phyloP scores from a whole-genome alignment of 805 yeast species.

The Grigorovia transvaalensis region DNA sequence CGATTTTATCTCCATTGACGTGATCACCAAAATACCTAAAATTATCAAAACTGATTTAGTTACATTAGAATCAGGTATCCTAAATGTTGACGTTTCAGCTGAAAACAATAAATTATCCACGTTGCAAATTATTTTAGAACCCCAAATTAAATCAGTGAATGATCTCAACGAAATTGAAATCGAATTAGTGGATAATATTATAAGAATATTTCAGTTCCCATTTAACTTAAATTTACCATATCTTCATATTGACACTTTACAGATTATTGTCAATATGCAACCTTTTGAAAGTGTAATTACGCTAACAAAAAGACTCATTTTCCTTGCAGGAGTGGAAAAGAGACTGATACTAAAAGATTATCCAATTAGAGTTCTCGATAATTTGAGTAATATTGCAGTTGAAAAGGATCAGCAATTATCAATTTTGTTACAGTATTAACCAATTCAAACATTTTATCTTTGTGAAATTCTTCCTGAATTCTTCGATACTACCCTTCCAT shows the following conservation, averaged over 20 bases:
- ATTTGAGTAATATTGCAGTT: background rate
- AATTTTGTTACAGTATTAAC: background rate
- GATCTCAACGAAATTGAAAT: background rate
- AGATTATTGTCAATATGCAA: background rate
- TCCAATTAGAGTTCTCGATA: background rate
- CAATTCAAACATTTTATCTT: too few species aligned
- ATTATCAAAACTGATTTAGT: slow-evolving; percentile 8
- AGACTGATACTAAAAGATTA: background rate
- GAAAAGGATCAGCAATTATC: background rate
- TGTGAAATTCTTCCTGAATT: too few species aligned
- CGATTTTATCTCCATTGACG: slow-evolving; percentile 6
- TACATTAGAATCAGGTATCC: slow-evolving; percentile 4
- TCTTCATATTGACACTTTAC: background rate
- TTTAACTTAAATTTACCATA: background rate
- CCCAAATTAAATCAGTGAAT: background rate
- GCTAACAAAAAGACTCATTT: background rate
- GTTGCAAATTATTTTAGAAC: slow-evolving; percentile 4
- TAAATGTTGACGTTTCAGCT: slow-evolving; percentile 7
- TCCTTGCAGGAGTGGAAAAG: background rate
- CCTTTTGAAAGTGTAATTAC: background rate
- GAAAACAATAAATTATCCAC: slow-evolving; percentile 3
- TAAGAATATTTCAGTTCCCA: background rate
- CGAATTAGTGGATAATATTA: background rate
- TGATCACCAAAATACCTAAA: slow-evolving; percentile 5
- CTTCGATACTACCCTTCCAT: too few species aligned